phyloP scores from a whole-genome alignment of 306 rosid species.

The Fagus sylvatica region DNA sequence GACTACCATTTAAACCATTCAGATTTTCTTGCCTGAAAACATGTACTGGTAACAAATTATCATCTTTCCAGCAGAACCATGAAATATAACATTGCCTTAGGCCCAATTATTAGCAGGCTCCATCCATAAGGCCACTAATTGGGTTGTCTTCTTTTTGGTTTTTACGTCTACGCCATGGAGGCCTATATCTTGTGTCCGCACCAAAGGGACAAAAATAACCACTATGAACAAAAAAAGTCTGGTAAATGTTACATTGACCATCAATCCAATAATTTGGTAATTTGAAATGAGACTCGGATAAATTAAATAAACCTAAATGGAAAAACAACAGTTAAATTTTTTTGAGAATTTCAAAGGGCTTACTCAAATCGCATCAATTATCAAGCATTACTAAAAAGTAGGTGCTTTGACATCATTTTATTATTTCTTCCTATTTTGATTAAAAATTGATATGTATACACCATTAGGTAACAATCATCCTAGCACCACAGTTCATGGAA shows the following conservation, averaged over 20 bases:
- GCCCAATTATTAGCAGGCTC: too few relatives aligned
- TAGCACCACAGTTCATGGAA: conserved; percentile 1
- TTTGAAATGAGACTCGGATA: not conserved
- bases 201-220: not conserved
- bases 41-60: not conserved
- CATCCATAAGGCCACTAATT: too few relatives aligned
- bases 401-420: not conserved
- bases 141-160: too few relatives aligned
- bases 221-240: not conserved
- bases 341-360: not conserved
- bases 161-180: too few relatives aligned
- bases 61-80: not conserved
- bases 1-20: too few relatives aligned
- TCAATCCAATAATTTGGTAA: not conserved
- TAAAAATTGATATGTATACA: not conserved
- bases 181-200: too few relatives aligned
- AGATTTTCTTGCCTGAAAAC: not conserved
- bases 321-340: not conserved
- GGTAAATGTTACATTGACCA: not conserved
- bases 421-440: not conserved
- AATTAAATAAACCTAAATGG: not conserved
- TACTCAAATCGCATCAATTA: not conserved
- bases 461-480: conserved; percentile 2
- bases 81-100: not conserved
- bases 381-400: not conserved